Conservation (phyloP, 2,329 filamentous ascomycete species). For the Fusarium sambucinum region DNA sequence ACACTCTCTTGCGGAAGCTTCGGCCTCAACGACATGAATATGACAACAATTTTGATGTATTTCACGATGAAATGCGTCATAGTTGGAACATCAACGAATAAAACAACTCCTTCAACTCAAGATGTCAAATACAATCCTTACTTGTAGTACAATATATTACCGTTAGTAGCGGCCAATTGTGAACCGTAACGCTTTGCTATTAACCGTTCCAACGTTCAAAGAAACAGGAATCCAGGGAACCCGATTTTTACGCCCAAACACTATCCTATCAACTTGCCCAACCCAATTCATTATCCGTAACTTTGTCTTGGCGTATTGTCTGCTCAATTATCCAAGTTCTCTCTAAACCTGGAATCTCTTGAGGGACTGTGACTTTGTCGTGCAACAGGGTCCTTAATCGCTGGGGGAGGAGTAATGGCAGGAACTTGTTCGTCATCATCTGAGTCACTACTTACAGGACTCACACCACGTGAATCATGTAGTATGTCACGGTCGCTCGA, state of each 20-base stretch:
- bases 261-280: background rate
- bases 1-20: background rate
- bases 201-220: background rate
- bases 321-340: constrained; percentile 57
- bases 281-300: background rate
- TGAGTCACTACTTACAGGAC: constrained; percentile 54
- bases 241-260: constrained; percentile 13
- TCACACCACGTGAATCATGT: constrained; percentile 54
- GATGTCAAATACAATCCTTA: background rate
- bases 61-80: constrained; percentile 16
- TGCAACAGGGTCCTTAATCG: constrained; percentile 50
- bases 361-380: constrained; percentile 64
- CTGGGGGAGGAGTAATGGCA: constrained; percentile 55
- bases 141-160: background rate
- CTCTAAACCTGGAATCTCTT: constrained; percentile 69
- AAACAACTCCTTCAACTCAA: background rate
- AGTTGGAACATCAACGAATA: background rate
- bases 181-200: constrained; percentile 5
- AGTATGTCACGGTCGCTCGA: constrained; percentile 34
- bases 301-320: background rate
- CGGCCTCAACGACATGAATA: background rate
- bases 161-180: background rate
- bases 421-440: constrained; percentile 29
- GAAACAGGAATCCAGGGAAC: background rate
- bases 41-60: constrained; percentile 4